Evolutionary conservation across 176 grass and related monocot genomes (phyloP).

Genomic region (Phoenix roebelenii): DNA sequence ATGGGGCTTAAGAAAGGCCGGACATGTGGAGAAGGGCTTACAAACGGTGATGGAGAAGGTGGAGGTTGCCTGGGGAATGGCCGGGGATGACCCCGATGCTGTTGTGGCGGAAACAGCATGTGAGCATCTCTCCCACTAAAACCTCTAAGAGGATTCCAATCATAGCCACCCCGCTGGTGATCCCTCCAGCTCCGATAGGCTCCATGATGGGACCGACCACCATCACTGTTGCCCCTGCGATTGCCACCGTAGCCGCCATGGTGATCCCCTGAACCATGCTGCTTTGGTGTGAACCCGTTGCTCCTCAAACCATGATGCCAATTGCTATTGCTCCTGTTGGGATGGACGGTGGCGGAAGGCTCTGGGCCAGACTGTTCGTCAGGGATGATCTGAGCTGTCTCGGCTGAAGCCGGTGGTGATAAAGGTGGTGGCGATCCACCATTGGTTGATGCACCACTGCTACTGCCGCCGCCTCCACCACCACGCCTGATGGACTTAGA

Average conservation of each 20-base stretch:
- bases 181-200: slow-evolving; percentile 34
- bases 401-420: neutral
- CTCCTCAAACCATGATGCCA: neutral
- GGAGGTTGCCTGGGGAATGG: slow-evolving; percentile 25
- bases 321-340: neutral
- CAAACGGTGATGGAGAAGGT: slow-evolving; percentile 17
- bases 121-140: slow-evolving; percentile 18
- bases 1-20: slow-evolving; percentile 23
- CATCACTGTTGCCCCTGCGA: neutral
- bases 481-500: neutral
- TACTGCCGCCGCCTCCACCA: slow-evolving; percentile 18
- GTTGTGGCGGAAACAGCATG: slow-evolving; percentile 12
- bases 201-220: neutral
- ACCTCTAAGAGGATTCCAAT: slow-evolving; percentile 29
- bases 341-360: neutral
- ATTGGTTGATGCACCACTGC: slow-evolving; percentile 13
- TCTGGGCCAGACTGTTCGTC: too few species aligned
- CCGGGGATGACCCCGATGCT: slow-evolving; percentile 22
- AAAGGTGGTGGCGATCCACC: neutral
- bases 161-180: slow-evolving; percentile 32
- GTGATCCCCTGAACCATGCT: neutral
- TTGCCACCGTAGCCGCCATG: neutral
- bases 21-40: slow-evolving; percentile 27
- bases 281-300: neutral
- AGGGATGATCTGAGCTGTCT: neutral